phyloP scores from a whole-genome alignment of 176 grass and related monocot species.

The Oryza brachyantha region DNA sequence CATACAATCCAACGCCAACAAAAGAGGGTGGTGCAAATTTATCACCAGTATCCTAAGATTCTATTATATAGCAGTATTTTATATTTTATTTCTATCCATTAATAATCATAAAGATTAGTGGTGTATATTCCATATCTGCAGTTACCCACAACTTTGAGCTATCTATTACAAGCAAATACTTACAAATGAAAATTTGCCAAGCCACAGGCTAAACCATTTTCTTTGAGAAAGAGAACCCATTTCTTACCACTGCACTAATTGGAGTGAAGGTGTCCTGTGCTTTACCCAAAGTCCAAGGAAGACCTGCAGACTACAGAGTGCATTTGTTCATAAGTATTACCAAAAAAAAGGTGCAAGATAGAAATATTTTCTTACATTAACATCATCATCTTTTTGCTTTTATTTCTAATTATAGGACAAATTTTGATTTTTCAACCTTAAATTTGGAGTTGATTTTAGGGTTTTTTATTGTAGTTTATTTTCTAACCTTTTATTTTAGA shows the following conservation, averaged over 20 bases:
- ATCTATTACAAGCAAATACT: neutral
- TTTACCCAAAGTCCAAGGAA: slow-evolving; percentile 97
- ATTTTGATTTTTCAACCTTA: no score
- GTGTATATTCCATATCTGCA: slow-evolving; percentile 17
- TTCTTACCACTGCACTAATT: slow-evolving; percentile 87
- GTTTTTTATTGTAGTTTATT: no score
- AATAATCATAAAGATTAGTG: slow-evolving; percentile 4
- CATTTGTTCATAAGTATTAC: slow-evolving; percentile 10
- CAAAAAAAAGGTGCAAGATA: neutral
- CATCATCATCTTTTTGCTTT: no score
- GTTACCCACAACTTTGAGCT: neutral
- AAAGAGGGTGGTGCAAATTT: slow-evolving; percentile 9
- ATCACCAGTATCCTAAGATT: neutral
- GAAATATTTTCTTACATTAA: neutral
- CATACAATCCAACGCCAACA: neutral
- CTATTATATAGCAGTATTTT: neutral
- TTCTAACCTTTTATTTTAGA: no score
- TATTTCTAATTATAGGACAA: no score
- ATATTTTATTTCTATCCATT: neutral
- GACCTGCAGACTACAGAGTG: slow-evolving; percentile 67
- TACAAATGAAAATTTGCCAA: neutral
- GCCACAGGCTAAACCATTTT: neutral
- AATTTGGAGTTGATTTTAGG: no score
- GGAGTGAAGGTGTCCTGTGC: slow-evolving; percentile 96
- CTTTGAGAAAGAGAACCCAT: slow-evolving; percentile 7